Percentiles rank a stretch among this genome's conserved stretches.
Conservation (phyloP, 1,284 basidiomycete genomes). For the Ustilago sp. region DNA sequence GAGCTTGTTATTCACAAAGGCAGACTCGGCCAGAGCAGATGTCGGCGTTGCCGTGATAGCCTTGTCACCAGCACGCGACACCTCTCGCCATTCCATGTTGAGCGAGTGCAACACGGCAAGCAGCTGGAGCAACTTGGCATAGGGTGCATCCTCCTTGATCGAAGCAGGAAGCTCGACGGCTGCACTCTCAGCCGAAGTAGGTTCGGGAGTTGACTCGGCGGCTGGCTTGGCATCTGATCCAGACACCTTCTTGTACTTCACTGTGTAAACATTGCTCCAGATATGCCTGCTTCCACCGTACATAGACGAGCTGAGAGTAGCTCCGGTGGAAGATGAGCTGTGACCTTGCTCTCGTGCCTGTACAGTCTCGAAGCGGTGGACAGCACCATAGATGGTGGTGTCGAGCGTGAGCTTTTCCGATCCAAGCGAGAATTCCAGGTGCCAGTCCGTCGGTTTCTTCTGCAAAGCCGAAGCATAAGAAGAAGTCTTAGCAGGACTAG, state of each 20-base stretch:
- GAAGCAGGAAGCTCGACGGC: slow-evolving; percentile 74
- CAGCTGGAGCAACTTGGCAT: slow-evolving; percentile 89
- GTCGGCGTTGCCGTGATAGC: slow-evolving; percentile 8
- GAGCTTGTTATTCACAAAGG: slow-evolving; percentile 97
- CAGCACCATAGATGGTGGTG: slow-evolving; percentile 93
- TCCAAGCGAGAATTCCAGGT: slow-evolving; percentile 93
- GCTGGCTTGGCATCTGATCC: slow-evolving; percentile 77
- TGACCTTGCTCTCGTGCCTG: slow-evolving; percentile 18
- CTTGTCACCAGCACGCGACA: slow-evolving; percentile 23
- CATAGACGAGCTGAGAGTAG: slow-evolving; percentile 14
- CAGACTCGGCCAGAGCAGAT: slow-evolving; percentile 76
- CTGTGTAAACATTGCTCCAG: slow-evolving; percentile 88
- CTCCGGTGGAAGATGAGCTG: slow-evolving; percentile 11
- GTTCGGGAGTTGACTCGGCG: slow-evolving; percentile 52
- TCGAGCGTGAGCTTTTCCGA: slow-evolving; percentile 84
- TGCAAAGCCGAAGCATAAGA: slow-evolving; percentile 96
- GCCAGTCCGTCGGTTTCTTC: slow-evolving; percentile 92
- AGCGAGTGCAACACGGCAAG: slow-evolving; percentile 87
- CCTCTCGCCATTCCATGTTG: slow-evolving; percentile 75
- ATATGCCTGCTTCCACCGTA: slow-evolving; percentile 73
- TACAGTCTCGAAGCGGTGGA: slow-evolving; percentile 83
- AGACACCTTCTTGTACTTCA: slow-evolving; percentile 91
- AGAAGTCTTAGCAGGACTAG: slow-evolving; percentile 60
- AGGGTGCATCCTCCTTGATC: slow-evolving; percentile 83
- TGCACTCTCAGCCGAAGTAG: slow-evolving; percentile 28